Evolutionary conservation across 768 basidiomycete genomes (phyloP), one percentile per base, ranked within the genome.

Genomic region (Gautieria morchelliformis): DNA sequence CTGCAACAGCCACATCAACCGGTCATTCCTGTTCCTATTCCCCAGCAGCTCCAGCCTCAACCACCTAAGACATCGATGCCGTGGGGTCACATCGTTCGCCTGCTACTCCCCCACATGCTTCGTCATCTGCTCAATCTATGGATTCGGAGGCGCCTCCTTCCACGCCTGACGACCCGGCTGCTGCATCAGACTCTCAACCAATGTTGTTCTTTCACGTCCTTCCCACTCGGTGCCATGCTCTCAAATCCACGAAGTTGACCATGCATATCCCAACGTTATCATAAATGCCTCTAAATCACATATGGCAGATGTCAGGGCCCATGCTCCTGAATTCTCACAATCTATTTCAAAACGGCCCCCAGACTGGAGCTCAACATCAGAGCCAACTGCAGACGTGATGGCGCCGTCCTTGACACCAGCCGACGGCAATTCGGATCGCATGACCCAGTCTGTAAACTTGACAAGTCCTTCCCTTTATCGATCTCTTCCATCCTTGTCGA

Each of bases 1-100:
- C n/a, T n/a, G n/a, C n/a, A n/a, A n/a, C n/a, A n/a, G n/a, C n/a
- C n/a, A n/a, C n/a, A n/a, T n/a, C n/a, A n/a, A n/a, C n/a, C n/a
- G n/a, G n/a, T n/a, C n/a, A n/a, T n/a, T n/a, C n/a, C n/a, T n/a
- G n/a, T n/a, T n/a, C n/a, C n/a, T n/a, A n/a, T n/a, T n/a, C n/a
- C n/a, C n/a, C n/a, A n/a, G n/a, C n/a, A n/a, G n/a, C n/a, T n/a
- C n/a, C n/a, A n/a, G n/a, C n/a, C n/a, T n/a, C n/a, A n/a, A n/a
- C 83, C 14, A 84, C 82, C 0, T 71, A 84, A 41, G 74, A 79
- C 63, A 78, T 85, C 44, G 75, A 81, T 51, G 72, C 69, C 5
- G 66, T 60, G 20, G 64, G 52, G 55, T 62, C 55, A 60, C 50
- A 20, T 53, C 7, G 42, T 62, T 64, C 32, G 46, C 59, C 22